Base-by-base conservation (phyloP, 345 rosid species). In the Ceriops decandra region DNA sequence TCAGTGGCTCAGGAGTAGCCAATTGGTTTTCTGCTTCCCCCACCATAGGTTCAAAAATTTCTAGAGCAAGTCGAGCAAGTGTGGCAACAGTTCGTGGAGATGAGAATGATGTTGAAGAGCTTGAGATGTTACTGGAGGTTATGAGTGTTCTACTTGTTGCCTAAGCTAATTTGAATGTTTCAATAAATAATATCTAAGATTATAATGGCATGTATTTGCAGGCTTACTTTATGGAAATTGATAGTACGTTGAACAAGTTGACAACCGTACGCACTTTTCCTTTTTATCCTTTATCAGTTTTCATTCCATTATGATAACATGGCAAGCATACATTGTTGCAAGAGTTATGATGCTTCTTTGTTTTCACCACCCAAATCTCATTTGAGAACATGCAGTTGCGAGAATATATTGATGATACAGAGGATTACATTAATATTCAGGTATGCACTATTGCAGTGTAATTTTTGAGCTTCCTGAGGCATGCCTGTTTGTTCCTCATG, bases 141-240 rank as follows among this genome's bases (percentile, higher is more conserved):
- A 32, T 33, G 26, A 22, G 28, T 24, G 33, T 19, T 69, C 52
- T 62, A 38, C 66, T 72, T 60, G 27, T 38, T 33, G 67, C 10
- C 59, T 10, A n/a, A 49, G 6, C 68, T 61, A 61, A 63, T 53
- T 19, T 31, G 57, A 68, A 19, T 15, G 32, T 30, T 56, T 56
- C 28, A 30, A 26, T 35, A 19, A 49, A 15, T 35, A 30, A 58
- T 42, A 46, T 28, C 47, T 59, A 38, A 76, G 32, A 33, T 62
- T 30, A 60, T n/a, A 11, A 13, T 69, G 30, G 21, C 15, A 11
- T 79, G 31, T 66, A 67, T 64, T 72, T 83, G 64, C 93, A 93
- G 97, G 97, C 99, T 31, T 95, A 95, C 76, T 95, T 95, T 69
- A 90, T 92, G 96, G 98, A 95, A 79, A 88, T 95, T 75, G 99